Evolutionary conservation across 2,329 filamentous ascomycete genomes (phyloP), one percentile per base, ranked within the genome.

Genomic region (Penicillium oxalicum): DNA sequence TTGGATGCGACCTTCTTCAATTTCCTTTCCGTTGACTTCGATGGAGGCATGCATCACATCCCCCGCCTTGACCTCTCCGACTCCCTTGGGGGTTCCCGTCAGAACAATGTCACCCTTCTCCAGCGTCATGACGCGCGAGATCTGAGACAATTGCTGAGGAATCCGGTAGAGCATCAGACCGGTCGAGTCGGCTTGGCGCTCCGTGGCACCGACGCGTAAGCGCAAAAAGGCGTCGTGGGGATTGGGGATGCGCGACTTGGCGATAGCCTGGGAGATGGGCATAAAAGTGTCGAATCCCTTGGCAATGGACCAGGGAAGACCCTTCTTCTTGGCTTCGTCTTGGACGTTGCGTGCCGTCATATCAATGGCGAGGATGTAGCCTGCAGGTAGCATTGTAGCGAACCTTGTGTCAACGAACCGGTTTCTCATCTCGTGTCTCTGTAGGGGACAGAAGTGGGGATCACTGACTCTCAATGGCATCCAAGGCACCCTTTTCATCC

Each of bases 231-330:
- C 84, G 62, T 91, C 82, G 68, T 97, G 91, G 29, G 93, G 93
- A 71, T 97, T 83, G 9, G 86, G 80, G 59, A 98, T 89, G 56
- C 79, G 77, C 33, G 80, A 77, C 74, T 94, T 95, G 59, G 83
- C 76, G 61, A 98, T 94, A 47, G 88, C 77, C 55, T 85, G 76
- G 68, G 86, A 88, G 64, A 98, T 80, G 50, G 93, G 93, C 44
- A 95, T 78, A 76, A 98, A 98, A 3, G 93, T 97, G 70, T 98
- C 93, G 68, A 97, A 98, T 40, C 93, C 93, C 76, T 98, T 98
- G 59, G 88, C 86, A 58, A 96, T 96, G 62, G 84, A 83, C 93
- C 93, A 98, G 6, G 93, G 93, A 12, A 97, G 83, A 33, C 93
- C 90, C 77, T 93, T 95, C 74, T 87, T 89, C 81, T 97, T 98